A percentile compares a stretch with the other conserved stretches of the same genome.
Conservation (phyloP, 2,329 filamentous ascomycete species). For the Neonectria neomacrospora region DNA sequence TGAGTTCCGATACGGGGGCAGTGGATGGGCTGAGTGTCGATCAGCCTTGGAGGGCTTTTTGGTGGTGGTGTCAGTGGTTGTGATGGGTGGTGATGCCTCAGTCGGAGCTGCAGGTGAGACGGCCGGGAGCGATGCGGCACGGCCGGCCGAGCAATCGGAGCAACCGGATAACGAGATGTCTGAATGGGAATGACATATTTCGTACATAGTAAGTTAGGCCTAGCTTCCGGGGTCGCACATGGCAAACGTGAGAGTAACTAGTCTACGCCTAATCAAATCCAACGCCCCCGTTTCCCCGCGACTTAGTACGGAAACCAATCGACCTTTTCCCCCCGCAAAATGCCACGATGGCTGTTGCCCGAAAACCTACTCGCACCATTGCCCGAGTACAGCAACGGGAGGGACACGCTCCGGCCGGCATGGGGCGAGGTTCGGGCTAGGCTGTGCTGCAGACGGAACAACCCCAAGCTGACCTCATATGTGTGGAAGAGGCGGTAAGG, state of each 20-base stretch:
- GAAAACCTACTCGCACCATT: constrained; percentile 3
- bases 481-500: background rate
- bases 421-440: constrained; percentile 20
- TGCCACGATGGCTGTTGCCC: background rate
- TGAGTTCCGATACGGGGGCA: background rate
- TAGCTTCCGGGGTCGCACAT: background rate
- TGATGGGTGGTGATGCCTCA: background rate
- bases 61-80: background rate
- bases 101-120: background rate
- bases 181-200: background rate
- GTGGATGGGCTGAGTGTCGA: background rate
- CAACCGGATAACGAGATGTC: background rate
- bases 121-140: background rate
- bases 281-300: background rate
- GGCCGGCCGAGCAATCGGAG: background rate
- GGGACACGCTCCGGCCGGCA: constrained; percentile 17
- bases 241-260: background rate
- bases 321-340: constrained; percentile 2
- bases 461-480: background rate
- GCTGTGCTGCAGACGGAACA: background rate
- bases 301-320: background rate
- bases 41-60: background rate
- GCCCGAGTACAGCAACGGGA: constrained; percentile 13
- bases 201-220: too few relatives aligned
- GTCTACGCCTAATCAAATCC: too few relatives aligned